Evolutionary conservation across 306 rosid genomes (phyloP).

Genomic region (Rubus parviflorus): DNA sequence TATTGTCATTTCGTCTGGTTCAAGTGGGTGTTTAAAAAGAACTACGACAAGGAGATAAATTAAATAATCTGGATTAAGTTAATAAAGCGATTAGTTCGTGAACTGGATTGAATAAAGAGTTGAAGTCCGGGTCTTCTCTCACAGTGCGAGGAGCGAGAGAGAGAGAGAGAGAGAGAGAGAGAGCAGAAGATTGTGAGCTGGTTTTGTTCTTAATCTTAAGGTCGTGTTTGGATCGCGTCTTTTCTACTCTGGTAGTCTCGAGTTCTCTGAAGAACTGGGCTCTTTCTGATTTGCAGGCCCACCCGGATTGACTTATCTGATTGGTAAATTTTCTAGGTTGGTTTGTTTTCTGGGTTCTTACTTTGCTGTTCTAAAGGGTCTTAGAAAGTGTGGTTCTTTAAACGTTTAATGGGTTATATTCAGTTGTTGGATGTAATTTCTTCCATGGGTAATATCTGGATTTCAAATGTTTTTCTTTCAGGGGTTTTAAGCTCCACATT

Average conservation of each 20-base stretch:
- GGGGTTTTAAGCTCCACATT: conserved; percentile 1
- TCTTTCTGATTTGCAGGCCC: conserved; percentile 26
- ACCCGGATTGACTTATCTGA: conserved; percentile 20
- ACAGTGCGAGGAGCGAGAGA: not conserved
- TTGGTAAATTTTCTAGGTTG: conserved; percentile 9
- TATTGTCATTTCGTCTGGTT: conserved; percentile 1
- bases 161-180: conserved; percentile 9
- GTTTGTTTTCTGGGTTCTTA: conserved; percentile 29
- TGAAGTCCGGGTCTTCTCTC: conserved; percentile 42
- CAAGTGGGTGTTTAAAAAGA: conserved; percentile 8
- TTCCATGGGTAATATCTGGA: not conserved
- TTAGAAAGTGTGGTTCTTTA: conserved; percentile 18
- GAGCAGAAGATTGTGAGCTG: conserved; percentile 36
- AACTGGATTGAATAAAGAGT: conserved; percentile 54
- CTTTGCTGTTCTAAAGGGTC: not conserved
- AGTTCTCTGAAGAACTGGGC: conserved; percentile 8
- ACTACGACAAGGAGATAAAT: not conserved
- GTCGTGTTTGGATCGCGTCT: conserved; percentile 1
- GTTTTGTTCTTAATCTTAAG: conserved; percentile 27
- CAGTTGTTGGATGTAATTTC: conserved; percentile 12
- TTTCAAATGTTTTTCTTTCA: not conserved
- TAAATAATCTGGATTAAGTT: not conserved
- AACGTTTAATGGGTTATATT: conserved; percentile 24
- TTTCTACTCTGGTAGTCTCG: not conserved
- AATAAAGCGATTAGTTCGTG: conserved; percentile 27